These are phyloP conservation scores for Colletotrichum sp. DNA, from an alignment of 2,329 filamentous ascomycete genomes.

Conservation along the genomic window DNA sequence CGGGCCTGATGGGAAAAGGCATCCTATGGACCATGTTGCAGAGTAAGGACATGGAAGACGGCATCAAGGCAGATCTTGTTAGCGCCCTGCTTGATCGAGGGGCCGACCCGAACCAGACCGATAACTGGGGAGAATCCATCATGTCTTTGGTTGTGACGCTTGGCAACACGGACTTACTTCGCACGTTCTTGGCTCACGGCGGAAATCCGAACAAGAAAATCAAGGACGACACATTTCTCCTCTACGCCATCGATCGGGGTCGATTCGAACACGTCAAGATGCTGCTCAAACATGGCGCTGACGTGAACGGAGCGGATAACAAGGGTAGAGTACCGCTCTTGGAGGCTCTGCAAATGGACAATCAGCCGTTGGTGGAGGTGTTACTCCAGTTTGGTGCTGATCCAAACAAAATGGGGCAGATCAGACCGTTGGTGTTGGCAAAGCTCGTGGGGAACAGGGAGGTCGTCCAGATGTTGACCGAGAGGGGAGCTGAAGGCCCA, in stretches of 20 bases:
- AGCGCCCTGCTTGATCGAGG: constrained; percentile 4
- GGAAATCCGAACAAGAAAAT: constrained; percentile 20
- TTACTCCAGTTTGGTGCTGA: constrained; percentile 21
- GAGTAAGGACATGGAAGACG: constrained; percentile 8
- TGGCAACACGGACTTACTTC: constrained; percentile 13
- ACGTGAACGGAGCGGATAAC: constrained; percentile 29
- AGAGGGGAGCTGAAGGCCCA: constrained; percentile 8
- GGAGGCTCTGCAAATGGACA: constrained; percentile 28
- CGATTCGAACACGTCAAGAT: constrained; percentile 25
- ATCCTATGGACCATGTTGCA: constrained; percentile 11
- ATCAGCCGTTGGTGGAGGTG: constrained; percentile 5
- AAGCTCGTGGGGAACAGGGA: constrained; percentile 1
- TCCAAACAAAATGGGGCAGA: constrained; percentile 14
- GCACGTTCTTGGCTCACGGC: constrained; percentile 17
- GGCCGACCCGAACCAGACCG: constrained; percentile 22
- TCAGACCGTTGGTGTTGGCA: constrained; percentile 12
- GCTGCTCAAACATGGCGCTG: constrained; percentile 35
- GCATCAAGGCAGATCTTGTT: neutral
- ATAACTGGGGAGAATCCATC: constrained; percentile 29
- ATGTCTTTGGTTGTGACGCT: constrained; percentile 20
- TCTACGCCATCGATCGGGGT: constrained; percentile 32
- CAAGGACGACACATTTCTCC: constrained; percentile 27
- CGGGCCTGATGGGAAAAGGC: constrained; percentile 4
- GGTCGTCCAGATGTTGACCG: constrained; percentile 1
- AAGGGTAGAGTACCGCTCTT: constrained; percentile 17